Conservation (phyloP, 2,329 filamentous ascomycete genomes). For the Neofusicoccum parvum region DNA sequence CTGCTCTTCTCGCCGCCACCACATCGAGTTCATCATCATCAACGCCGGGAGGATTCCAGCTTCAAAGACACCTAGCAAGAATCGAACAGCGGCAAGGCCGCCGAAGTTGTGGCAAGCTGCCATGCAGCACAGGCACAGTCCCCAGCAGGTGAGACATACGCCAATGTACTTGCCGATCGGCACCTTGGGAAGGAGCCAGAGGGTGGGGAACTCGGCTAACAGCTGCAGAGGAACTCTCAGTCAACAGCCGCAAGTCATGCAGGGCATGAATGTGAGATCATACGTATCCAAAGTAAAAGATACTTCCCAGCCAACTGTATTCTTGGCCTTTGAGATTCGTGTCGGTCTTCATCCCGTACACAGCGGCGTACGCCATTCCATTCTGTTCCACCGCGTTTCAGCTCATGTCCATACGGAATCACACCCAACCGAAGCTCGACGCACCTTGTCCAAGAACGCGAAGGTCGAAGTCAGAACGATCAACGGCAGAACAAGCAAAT, state of each 20-base stretch:
- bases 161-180: slow-evolving; percentile 53
- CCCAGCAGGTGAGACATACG: slow-evolving; percentile 55
- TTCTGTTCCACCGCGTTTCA: background rate
- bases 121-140: slow-evolving; percentile 60
- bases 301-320: slow-evolving; percentile 24
- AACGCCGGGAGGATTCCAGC: slow-evolving; percentile 27
- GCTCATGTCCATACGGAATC: background rate
- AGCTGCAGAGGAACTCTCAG: background rate
- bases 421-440: background rate
- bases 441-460: background rate
- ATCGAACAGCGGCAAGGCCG: slow-evolving; percentile 46
- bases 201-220: slow-evolving; percentile 60
- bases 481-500: slow-evolving; percentile 3
- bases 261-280: background rate
- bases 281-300: slow-evolving; percentile 22
- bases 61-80: slow-evolving; percentile 32
- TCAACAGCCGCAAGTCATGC: background rate
- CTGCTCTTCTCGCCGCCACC: slow-evolving; percentile 21
- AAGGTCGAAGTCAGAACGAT: background rate
- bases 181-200: slow-evolving; percentile 61
- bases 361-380: slow-evolving; percentile 15
- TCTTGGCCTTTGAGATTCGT: slow-evolving; percentile 23
- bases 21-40: slow-evolving; percentile 32
- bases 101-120: slow-evolving; percentile 63
- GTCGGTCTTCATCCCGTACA: slow-evolving; percentile 24